These are phyloP conservation scores for Geoglossum glabrum DNA, from an alignment of 495 filamentous ascomycete genomes.

Conservation along the genomic window DNA sequence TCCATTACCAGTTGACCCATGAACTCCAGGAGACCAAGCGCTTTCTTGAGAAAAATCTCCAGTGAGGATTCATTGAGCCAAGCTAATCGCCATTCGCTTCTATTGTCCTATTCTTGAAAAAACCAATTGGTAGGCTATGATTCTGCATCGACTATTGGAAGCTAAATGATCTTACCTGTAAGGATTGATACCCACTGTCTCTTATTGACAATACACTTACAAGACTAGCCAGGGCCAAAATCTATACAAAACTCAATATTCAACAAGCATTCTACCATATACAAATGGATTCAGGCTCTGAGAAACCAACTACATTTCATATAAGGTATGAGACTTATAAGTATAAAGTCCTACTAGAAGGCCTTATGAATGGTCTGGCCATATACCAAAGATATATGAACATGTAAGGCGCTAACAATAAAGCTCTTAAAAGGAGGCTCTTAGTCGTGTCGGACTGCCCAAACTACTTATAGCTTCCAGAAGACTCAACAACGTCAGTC, in stretches of 20 bases:
- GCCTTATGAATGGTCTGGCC: constrained; percentile 6
- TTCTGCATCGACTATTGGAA: neutral
- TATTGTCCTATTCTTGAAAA: constrained; percentile 8
- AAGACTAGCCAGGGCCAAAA: neutral
- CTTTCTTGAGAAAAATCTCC: too few relatives aligned
- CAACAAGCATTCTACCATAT: constrained; percentile 1
- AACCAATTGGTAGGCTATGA: constrained; percentile 1
- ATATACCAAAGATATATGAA: constrained; percentile 5
- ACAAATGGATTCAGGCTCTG: constrained; percentile 4
- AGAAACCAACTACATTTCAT: constrained; percentile 12
- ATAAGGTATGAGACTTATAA: too few relatives aligned
- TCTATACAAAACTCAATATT: constrained; percentile 8
- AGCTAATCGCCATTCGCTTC: constrained; percentile 6
- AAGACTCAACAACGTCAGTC: too few relatives aligned
- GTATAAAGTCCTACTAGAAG: too few relatives aligned
- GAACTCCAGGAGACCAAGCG: constrained; percentile 3
- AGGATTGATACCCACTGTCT: neutral
- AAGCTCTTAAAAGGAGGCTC: too few relatives aligned
- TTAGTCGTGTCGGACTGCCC: too few relatives aligned
- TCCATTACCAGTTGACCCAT: constrained; percentile 4
- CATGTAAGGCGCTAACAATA: too few relatives aligned
- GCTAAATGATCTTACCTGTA: neutral
- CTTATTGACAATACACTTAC: neutral
- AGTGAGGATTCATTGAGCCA: constrained; percentile 11
- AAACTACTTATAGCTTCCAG: too few relatives aligned